These are phyloP conservation scores for Aspergillus saccharolyticus DNA, from an alignment of 495 filamentous ascomycete species.

Conservation along the genomic window DNA sequence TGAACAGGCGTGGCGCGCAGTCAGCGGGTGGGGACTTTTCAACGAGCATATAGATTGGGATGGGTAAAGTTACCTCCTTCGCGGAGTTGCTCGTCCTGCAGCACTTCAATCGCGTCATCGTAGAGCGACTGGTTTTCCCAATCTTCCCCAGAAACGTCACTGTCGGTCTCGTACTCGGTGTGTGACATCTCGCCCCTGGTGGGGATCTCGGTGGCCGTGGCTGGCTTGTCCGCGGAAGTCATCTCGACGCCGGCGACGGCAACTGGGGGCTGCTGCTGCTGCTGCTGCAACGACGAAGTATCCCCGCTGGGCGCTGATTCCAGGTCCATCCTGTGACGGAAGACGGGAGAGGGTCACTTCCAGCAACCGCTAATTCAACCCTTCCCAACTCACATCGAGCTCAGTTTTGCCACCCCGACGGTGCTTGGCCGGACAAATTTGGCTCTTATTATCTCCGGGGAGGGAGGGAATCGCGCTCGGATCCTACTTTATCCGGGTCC, in stretches of 20 bases:
- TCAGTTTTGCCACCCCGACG: conserved; percentile 22
- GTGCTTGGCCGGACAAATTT: conserved; percentile 25
- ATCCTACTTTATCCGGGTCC: conserved; percentile 33
- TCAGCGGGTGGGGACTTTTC: conserved; percentile 1
- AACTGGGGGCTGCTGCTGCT: conserved; percentile 38
- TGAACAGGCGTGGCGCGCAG: conserved; percentile 2
- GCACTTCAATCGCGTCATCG: conserved; percentile 60
- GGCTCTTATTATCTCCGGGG: conserved; percentile 22
- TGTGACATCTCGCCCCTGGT: conserved; percentile 24
- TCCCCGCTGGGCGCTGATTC: conserved; percentile 38
- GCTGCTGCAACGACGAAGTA: conserved; percentile 35
- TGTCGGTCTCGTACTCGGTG: conserved; percentile 51
- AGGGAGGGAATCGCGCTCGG: conserved; percentile 22
- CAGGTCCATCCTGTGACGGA: conserved; percentile 39
- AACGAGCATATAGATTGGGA: neutral
- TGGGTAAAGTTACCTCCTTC: conserved; percentile 40
- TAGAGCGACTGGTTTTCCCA: conserved; percentile 67
- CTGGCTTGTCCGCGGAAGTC: conserved; percentile 21
- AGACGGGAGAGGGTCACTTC: conserved; percentile 22
- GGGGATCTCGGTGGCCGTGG: conserved; percentile 20
- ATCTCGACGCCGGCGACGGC: conserved; percentile 44
- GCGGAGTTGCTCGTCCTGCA: conserved; percentile 57
- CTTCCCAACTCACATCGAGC: conserved; percentile 29
- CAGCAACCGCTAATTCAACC: conserved; percentile 30
- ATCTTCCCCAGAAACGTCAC: conserved; percentile 56